Conservation (phyloP, 257 asterid species). For the Handroanthus guayacan region DNA sequence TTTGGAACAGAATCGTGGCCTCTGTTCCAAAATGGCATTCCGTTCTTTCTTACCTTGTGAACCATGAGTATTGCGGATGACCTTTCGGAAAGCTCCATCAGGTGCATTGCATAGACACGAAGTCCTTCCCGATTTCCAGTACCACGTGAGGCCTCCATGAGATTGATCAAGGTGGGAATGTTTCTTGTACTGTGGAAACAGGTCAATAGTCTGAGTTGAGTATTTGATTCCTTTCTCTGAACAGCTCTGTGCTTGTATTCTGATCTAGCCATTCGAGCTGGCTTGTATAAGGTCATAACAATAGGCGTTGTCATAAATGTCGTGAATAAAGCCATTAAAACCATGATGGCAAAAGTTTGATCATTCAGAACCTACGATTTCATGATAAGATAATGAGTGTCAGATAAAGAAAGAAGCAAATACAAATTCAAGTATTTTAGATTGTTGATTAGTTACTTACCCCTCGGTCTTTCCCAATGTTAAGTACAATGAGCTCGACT, state of each 20-base stretch:
- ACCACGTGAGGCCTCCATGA: conserved; percentile 59
- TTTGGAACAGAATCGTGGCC: conserved; percentile 33
- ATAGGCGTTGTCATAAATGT: conserved; percentile 60
- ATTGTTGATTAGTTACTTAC: conserved; percentile 35
- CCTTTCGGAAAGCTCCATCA: conserved; percentile 60
- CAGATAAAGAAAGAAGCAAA: not conserved
- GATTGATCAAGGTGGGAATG: conserved; percentile 55
- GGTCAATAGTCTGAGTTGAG: conserved; percentile 48
- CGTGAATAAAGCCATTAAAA: conserved; percentile 61
- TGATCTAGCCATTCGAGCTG: conserved; percentile 42
- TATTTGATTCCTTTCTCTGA: conserved; percentile 39
- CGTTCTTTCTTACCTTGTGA: conserved; percentile 57
- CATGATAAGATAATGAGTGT: not conserved
- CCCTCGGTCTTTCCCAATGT: conserved; percentile 81
- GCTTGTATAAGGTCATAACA: conserved; percentile 49
- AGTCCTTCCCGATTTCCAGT: conserved; percentile 48
- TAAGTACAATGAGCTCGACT: conserved; percentile 84
- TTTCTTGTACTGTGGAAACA: conserved; percentile 57
- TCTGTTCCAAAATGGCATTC: conserved; percentile 56
- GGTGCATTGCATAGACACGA: conserved; percentile 61
- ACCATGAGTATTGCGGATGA: conserved; percentile 58
- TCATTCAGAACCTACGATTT: conserved; percentile 54
- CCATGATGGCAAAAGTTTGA: conserved; percentile 59
- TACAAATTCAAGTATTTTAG: not conserved
- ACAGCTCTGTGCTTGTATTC: conserved; percentile 50